phyloP scores from a whole-genome alignment of 768 basidiomycete genomes.

The Boletus rufocinnamomeus region DNA sequence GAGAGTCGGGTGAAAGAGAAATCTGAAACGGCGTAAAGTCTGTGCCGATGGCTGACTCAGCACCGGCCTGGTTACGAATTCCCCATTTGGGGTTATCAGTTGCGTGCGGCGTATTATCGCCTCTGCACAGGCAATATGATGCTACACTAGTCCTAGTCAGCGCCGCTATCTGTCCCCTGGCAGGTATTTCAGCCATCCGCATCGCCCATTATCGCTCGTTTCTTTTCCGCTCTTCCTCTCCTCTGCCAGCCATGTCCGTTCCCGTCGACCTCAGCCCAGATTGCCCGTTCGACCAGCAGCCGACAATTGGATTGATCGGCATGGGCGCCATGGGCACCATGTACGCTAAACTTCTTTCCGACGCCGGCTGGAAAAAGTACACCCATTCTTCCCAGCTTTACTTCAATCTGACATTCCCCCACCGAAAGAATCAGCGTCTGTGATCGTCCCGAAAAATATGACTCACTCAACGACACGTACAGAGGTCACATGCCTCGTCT shows the following conservation, averaged over 20 bases:
- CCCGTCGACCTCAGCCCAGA: conserved; percentile 33
- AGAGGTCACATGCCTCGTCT: conserved; percentile 53
- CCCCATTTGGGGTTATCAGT: neutral
- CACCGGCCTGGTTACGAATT: neutral
- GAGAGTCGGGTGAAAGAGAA: neutral
- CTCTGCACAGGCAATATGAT: neutral
- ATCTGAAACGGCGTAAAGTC: neutral
- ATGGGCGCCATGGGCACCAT: conserved; percentile 98
- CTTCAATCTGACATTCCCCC: neutral
- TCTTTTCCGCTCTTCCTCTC: neutral
- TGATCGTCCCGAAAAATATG: conserved; percentile 75
- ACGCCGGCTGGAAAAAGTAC: conserved; percentile 86
- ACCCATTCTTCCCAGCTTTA: neutral
- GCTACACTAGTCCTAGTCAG: neutral
- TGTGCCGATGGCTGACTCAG: neutral
- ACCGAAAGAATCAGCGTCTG: conserved; percentile 80
- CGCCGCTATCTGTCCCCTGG: too few species aligned
- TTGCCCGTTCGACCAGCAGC: conserved; percentile 53
- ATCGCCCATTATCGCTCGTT: neutral
- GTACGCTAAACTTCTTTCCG: conserved; percentile 80
- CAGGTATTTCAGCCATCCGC: neutral
- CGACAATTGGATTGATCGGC: conserved; percentile 87
- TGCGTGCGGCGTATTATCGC: neutral
- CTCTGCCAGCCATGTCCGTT: conserved; percentile 17
- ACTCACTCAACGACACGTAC: conserved; percentile 59